Percentiles rank a stretch among this genome's conserved stretches.
These are phyloP conservation scores for Acer saccharum DNA, from an alignment of 345 rosid genomes.

Conservation along the genomic window DNA sequence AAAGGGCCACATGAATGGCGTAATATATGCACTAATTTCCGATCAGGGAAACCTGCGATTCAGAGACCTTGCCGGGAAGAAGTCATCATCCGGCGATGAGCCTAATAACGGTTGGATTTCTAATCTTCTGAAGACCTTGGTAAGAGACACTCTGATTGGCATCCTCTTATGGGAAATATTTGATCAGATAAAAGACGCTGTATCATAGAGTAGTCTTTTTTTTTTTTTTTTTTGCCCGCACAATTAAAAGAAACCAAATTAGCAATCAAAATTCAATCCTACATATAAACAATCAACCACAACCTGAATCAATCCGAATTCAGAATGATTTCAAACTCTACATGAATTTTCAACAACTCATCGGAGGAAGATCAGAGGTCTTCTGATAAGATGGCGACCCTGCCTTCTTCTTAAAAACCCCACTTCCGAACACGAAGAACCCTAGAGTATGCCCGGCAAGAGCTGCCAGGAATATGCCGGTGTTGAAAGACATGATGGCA, in stretches of 20 bases:
- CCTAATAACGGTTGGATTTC: constrained; percentile 36
- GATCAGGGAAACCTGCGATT: constrained; percentile 76
- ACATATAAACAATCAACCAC: not conserved
- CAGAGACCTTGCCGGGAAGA: constrained; percentile 67
- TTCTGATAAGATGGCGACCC: not conserved
- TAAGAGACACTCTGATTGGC: constrained; percentile 54
- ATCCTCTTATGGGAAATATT: constrained; percentile 53
- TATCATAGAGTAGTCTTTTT: constrained; percentile 4
- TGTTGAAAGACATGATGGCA: constrained; percentile 53
- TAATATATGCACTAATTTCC: constrained; percentile 70
- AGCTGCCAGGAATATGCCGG: constrained; percentile 38
- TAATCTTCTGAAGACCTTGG: constrained; percentile 37
- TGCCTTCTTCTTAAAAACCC: constrained; percentile 24
- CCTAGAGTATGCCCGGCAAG: constrained; percentile 48
- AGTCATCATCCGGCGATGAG: constrained; percentile 18
- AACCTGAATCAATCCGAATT: too few relatives aligned
- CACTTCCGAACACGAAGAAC: constrained; percentile 41
- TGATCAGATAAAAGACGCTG: constrained; percentile 31
- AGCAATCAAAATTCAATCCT: not conserved
- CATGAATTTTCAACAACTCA: constrained; percentile 28
- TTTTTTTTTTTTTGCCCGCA: too few relatives aligned
- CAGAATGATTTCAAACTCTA: not conserved
- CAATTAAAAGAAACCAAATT: not conserved
- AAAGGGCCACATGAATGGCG: constrained; percentile 87
- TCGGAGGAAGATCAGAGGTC: constrained; percentile 25